Base-by-base conservation (phyloP, 2,329 filamentous ascomycete genomes). In the Aureobasidium zeae region DNA sequence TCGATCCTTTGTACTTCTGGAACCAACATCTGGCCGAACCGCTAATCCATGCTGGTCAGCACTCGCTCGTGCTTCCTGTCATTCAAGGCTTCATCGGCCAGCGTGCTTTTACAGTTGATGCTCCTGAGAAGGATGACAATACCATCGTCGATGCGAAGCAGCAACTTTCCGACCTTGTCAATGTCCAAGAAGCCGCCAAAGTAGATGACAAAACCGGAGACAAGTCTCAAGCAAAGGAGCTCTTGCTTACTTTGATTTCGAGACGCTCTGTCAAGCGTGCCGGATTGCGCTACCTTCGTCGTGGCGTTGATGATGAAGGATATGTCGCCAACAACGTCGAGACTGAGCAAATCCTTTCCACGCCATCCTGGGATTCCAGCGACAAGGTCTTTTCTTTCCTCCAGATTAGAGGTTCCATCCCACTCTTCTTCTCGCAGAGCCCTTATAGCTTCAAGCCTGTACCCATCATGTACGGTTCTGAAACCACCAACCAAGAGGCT, bases 51-150 rank as follows among this genome's bases (percentile, higher is more conserved):
- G 72, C 74, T n/a, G 79, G 83, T 1, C 76, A 85, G 16, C 76
- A 86, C 53, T 68, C 70, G 0, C 73, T 94, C 43, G 72, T 83
- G 1, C 65, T 96, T 16, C 91, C 91, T 2, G 54, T 98, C 3
- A 83, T 98, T 64, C 91, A 96, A 63, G 91, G 91, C 0, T 98
- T 96, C 53, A 77, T 98, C 15, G 89, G 89, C 1, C 91, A 96
- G 62, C 72, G 77, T 49, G 70, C 79, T 2, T 96, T 98, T 58
- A 74, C 79, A 7, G 53, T 61, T 29, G 48, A 48, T 12, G 45
- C 49, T 17, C 51, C 50, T 3, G 42, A 49, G 8, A 50, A 43
- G 47, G 56, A 55, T 49, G 47, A 59, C 49, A 53, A 57, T 20
- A 53, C 55, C 3, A 48, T 55, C 2, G 47, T 59, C 6, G 56